Percentiles rank a stretch among this genome's conserved stretches.
phyloP scores from a whole-genome alignment of 495 filamentous ascomycete species.

The Penicillium silybi region DNA sequence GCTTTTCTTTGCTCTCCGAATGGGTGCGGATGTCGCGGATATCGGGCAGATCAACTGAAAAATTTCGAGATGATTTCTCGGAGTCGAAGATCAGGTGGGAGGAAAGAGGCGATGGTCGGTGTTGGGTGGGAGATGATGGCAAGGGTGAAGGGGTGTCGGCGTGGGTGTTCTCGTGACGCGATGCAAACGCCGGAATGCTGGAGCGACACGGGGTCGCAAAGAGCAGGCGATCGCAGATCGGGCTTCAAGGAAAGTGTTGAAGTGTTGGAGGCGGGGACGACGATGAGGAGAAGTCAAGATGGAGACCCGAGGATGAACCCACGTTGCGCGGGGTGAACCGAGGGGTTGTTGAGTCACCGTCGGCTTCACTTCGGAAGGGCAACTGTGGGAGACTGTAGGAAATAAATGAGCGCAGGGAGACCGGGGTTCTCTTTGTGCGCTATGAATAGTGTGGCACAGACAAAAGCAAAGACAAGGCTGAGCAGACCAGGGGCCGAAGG shows the following conservation, averaged over 20 bases:
- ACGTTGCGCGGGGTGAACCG: slow-evolving; percentile 24
- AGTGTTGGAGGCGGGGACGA: not conserved
- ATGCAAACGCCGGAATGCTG: slow-evolving; percentile 24
- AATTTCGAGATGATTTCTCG: not conserved
- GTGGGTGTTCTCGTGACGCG: slow-evolving; percentile 14
- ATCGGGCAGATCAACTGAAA: not conserved
- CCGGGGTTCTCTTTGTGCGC: not conserved
- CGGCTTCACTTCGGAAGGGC: not conserved
- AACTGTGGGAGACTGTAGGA: not conserved
- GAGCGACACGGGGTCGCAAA: not conserved
- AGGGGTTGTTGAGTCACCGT: slow-evolving; percentile 25
- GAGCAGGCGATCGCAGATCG: not conserved
- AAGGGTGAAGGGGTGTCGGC: slow-evolving; percentile 1
- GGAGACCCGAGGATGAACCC: slow-evolving; percentile 7
- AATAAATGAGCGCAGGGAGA: not conserved
- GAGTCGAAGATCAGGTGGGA: not conserved
- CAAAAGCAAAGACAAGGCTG: not conserved
- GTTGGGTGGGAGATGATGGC: not conserved
- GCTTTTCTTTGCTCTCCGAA: not conserved
- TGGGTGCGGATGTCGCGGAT: not conserved
- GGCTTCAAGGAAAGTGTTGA: not conserved
- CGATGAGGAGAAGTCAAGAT: slow-evolving; percentile 12
- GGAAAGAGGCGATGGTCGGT: not conserved
- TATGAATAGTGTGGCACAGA: not conserved
- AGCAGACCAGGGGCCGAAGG: not conserved